Evolutionary conservation across 2,329 filamentous ascomycete species (phyloP).

Genomic region (Arthrinium puccinioides): DNA sequence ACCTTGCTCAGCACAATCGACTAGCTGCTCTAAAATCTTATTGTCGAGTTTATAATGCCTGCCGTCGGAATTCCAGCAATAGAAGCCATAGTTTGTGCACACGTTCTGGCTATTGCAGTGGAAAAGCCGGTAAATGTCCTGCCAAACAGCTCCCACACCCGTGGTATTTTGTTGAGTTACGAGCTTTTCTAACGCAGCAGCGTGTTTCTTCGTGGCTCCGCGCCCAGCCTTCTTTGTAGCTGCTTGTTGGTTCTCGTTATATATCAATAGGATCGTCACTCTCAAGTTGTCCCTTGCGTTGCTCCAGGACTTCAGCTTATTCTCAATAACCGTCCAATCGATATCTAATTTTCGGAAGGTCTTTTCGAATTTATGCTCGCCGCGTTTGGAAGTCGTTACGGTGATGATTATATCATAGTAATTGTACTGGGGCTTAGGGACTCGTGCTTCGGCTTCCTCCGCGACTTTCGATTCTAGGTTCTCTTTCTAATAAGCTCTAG

Average conservation of each 20-base stretch:
- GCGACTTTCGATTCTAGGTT: background rate
- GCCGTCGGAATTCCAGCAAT: background rate
- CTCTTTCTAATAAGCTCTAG: no score
- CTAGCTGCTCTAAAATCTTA: background rate
- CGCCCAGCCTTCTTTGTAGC: conserved; percentile 3
- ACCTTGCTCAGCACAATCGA: background rate
- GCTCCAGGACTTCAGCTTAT: background rate
- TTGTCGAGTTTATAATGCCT: background rate
- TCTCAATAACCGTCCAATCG: background rate
- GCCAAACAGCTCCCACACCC: conserved; percentile 1
- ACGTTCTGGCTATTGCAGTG: conserved; percentile 1
- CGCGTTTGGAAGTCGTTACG: conserved; percentile 1
- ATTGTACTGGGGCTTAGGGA: background rate
- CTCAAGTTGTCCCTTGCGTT: background rate
- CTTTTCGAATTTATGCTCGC: conserved; percentile 1
- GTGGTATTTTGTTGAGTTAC: conserved; percentile 3
- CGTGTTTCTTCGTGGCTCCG: conserved; percentile 4
- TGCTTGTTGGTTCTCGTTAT: conserved; percentile 2
- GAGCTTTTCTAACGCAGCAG: conserved; percentile 3
- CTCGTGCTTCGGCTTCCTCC: background rate
- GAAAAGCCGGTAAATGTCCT: conserved; percentile 5
- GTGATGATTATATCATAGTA: background rate
- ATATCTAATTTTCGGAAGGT: background rate
- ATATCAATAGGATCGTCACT: conserved; percentile 1
- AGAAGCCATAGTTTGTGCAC: conserved; percentile 3